phyloP scores from a whole-genome alignment of 345 rosid species.

The Lepidium didymum region DNA sequence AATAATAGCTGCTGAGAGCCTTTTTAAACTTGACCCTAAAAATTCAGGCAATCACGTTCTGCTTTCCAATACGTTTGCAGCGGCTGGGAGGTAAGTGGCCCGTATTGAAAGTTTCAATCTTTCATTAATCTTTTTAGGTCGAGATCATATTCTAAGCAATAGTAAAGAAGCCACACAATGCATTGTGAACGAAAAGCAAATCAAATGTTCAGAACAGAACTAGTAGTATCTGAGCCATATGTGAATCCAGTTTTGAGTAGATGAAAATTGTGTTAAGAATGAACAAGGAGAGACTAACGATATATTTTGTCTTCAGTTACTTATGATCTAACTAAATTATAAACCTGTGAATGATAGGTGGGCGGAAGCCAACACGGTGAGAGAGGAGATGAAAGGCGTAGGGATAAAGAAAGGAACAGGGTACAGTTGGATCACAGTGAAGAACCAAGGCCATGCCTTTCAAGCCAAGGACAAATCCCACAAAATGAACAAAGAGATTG shows the following conservation, averaged over 20 bases:
- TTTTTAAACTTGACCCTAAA: conserved; percentile 69
- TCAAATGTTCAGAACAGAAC: neutral
- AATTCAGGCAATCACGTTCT: conserved; percentile 80
- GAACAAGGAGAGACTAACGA: neutral
- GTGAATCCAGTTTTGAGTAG: neutral
- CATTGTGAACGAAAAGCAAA: neutral
- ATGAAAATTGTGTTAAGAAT: neutral
- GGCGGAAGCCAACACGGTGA: conserved; percentile 66
- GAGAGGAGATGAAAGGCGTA: conserved; percentile 59
- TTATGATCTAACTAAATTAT: neutral
- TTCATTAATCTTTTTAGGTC: neutral
- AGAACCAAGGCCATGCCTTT: conserved; percentile 61
- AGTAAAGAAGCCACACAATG: neutral
- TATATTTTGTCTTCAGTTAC: neutral
- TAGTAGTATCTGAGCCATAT: neutral
- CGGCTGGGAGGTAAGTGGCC: conserved; percentile 54
- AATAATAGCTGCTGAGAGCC: conserved; percentile 52
- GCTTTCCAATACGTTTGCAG: conserved; percentile 75
- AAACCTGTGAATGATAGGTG: conserved; percentile 39
- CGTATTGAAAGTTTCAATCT: neutral
- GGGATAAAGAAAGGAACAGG: conserved; percentile 80
- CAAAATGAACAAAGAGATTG: conserved; percentile 53
- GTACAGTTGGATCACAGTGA: conserved; percentile 72
- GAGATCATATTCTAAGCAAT: neutral
- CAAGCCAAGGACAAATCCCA: conserved; percentile 82